Percentiles rank a stretch among this genome's conserved stretches.
Evolutionary conservation across 2,329 filamentous ascomycete genomes (phyloP).

Genomic region (Acrodontium crateriforme): DNA sequence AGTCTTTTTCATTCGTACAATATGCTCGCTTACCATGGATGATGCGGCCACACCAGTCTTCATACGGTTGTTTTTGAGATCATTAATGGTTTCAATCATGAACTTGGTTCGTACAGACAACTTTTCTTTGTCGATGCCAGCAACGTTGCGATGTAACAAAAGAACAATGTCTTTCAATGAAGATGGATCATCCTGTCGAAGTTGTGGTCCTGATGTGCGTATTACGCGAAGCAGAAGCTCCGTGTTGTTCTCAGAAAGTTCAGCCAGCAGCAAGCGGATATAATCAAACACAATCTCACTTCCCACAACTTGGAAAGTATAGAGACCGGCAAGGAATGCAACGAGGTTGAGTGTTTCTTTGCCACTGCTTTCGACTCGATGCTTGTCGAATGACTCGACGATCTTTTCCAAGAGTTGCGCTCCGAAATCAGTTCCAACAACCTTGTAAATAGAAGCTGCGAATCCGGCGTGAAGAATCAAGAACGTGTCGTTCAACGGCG

Average conservation of each 20-base stretch:
- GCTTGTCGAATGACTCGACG: constrained; percentile 57
- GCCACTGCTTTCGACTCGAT: constrained; percentile 21
- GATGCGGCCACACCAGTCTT: constrained; percentile 62
- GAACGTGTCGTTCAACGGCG: constrained; percentile 72
- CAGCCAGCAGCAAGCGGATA: constrained; percentile 59
- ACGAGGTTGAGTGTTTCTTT: constrained; percentile 66
- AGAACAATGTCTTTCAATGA: constrained; percentile 79
- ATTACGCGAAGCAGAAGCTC: constrained; percentile 78
- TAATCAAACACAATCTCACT: constrained; percentile 83
- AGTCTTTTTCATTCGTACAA: constrained; percentile 76
- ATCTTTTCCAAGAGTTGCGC: constrained; percentile 71
- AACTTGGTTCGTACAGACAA: constrained; percentile 84
- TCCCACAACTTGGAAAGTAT: constrained; percentile 80
- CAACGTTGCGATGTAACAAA: constrained; percentile 59
- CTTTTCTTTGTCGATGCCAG: constrained; percentile 50
- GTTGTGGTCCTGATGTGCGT: constrained; percentile 62
- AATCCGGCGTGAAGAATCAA: constrained; percentile 85
- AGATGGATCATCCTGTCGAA: constrained; percentile 78
- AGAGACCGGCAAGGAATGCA: constrained; percentile 71
- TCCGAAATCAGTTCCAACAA: constrained; percentile 78
- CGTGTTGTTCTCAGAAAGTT: constrained; percentile 72
- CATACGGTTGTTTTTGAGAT: constrained; percentile 85
- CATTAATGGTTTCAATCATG: constrained; percentile 93
- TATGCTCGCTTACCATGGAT: constrained; percentile 63
- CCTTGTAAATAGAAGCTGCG: constrained; percentile 72